These are phyloP conservation scores for Medakamo hakoo DNA, from an alignment of 139 green algal genomes.

Conservation along the genomic window DNA sequence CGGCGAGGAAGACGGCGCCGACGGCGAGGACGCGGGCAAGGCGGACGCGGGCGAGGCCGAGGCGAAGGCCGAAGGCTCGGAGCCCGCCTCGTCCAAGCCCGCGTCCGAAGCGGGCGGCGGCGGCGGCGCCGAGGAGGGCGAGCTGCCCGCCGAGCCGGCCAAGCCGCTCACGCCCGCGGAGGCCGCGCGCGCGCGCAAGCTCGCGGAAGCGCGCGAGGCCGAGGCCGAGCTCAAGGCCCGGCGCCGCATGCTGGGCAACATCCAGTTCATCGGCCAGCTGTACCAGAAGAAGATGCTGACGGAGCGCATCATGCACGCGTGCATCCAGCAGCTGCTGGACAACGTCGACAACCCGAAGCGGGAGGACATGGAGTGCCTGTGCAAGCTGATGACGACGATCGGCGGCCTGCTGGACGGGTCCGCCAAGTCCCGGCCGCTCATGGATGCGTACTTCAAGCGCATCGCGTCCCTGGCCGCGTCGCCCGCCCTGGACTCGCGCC, in stretches of 20 bases:
- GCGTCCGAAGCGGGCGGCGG: slow-evolving; percentile 9
- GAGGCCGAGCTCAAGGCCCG: slow-evolving; percentile 51
- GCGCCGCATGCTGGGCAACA: slow-evolving; percentile 85
- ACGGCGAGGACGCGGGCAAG: slow-evolving; percentile 17
- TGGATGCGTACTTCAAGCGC: slow-evolving; percentile 74
- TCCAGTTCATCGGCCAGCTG: slow-evolving; percentile 92
- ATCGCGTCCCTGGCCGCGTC: slow-evolving; percentile 38
- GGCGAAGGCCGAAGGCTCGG: neutral
- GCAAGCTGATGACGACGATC: slow-evolving; percentile 83
- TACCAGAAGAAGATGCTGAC: slow-evolving; percentile 81
- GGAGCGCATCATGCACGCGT: slow-evolving; percentile 93
- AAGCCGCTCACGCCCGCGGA: slow-evolving; percentile 8
- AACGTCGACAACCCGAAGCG: slow-evolving; percentile 35
- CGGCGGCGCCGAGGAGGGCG: slow-evolving; percentile 38
- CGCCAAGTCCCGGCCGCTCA: slow-evolving; percentile 20
- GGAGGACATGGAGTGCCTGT: slow-evolving; percentile 93
- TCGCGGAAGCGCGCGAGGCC: slow-evolving; percentile 17
- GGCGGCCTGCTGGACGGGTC: slow-evolving; percentile 44
- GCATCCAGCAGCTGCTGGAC: slow-evolving; percentile 47
- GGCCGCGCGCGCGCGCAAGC: slow-evolving; percentile 10
- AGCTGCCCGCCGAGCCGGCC: slow-evolving; percentile 21
- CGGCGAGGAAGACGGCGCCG: slow-evolving; percentile 10
- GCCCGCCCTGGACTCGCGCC: slow-evolving; percentile 45
- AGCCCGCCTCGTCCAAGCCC: neutral
- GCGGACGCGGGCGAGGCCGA: slow-evolving; percentile 1